A percentile compares a stretch with the other conserved stretches of the same genome.
Conservation (phyloP, 2,329 filamentous ascomycete genomes). For the Microthyrium microscopicum region DNA sequence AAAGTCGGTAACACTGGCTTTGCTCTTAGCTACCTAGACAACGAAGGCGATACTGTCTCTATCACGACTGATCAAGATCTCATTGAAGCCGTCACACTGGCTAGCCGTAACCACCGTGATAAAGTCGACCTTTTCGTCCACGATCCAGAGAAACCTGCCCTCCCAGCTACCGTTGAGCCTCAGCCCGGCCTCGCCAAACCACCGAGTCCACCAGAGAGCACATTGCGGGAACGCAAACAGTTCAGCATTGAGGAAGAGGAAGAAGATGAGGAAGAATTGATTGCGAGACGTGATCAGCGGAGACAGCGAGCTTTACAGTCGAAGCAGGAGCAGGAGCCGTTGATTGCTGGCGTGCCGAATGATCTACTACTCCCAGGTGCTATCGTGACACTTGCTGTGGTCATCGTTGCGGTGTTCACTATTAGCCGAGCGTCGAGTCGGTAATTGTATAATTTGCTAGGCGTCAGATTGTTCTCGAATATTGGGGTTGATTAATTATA, state of each 20-base stretch:
- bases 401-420: constrained; percentile 85
- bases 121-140: constrained; percentile 98
- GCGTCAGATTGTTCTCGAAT: background rate
- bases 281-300: constrained; percentile 26
- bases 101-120: constrained; percentile 59
- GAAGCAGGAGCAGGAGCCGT: constrained; percentile 51
- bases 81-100: constrained; percentile 72
- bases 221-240: constrained; percentile 27
- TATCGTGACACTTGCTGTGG: constrained; percentile 85
- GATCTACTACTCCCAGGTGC: constrained; percentile 85
- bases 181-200: constrained; percentile 35
- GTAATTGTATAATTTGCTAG: constrained; percentile 27
- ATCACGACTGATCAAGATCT: constrained; percentile 94
- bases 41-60: constrained; percentile 90
- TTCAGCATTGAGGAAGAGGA: constrained; percentile 31
- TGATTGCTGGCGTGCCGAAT: constrained; percentile 85
- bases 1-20: constrained; percentile 64
- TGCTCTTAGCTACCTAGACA: constrained; percentile 87
- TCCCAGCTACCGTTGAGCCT: constrained; percentile 46
- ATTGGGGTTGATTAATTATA: background rate
- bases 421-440: constrained; percentile 47
- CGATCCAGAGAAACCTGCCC: constrained; percentile 74
- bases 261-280: constrained; percentile 38
- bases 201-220: constrained; percentile 35
- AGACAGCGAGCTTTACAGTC: too few relatives aligned